Conservation (phyloP, 163 green algal species). For the Prototheca cutis region DNA sequence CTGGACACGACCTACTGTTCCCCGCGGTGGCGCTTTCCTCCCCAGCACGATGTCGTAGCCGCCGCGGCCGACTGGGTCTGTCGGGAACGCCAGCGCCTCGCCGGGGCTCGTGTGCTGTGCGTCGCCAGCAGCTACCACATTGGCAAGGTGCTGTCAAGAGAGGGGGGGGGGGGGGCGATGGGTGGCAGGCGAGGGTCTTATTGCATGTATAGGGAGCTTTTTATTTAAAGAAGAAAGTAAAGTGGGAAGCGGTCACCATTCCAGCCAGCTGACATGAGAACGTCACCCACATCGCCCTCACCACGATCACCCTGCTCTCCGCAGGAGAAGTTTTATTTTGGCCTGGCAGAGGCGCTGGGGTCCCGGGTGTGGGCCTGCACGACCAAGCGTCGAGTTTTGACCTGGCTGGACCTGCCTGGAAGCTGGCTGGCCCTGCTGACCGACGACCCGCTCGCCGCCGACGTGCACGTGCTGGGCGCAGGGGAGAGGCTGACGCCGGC, state of each 20-base stretch:
- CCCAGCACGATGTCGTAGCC: conserved; percentile 32
- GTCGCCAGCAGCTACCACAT: conserved; percentile 74
- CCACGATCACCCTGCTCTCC: too few relatives aligned
- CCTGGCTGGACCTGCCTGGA: conserved; percentile 14
- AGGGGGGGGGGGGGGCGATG: too few relatives aligned
- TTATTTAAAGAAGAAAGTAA: too few relatives aligned
- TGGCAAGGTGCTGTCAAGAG: conserved; percentile 80
- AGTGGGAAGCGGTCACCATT: too few relatives aligned
- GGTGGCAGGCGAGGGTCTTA: too few relatives aligned
- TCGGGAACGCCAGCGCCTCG: conserved; percentile 55
- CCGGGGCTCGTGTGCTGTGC: conserved; percentile 50
- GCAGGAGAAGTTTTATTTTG: conserved; percentile 52
- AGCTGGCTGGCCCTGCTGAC: conserved; percentile 17
- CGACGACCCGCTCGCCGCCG: neutral
- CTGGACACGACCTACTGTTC: conserved; percentile 78
- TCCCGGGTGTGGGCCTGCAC: conserved; percentile 48
- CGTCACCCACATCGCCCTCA: too few relatives aligned
- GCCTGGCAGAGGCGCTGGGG: conserved; percentile 41
- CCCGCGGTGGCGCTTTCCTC: conserved; percentile 49
- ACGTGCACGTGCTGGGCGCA: neutral
- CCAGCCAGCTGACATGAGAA: too few relatives aligned
- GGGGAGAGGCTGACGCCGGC: neutral
- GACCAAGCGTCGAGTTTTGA: conserved; percentile 26
- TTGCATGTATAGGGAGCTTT: too few relatives aligned
- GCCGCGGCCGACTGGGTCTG: conserved; percentile 24